Conservation (phyloP, 306 rosid genomes). For the Vigna reflexopilosa region DNA sequence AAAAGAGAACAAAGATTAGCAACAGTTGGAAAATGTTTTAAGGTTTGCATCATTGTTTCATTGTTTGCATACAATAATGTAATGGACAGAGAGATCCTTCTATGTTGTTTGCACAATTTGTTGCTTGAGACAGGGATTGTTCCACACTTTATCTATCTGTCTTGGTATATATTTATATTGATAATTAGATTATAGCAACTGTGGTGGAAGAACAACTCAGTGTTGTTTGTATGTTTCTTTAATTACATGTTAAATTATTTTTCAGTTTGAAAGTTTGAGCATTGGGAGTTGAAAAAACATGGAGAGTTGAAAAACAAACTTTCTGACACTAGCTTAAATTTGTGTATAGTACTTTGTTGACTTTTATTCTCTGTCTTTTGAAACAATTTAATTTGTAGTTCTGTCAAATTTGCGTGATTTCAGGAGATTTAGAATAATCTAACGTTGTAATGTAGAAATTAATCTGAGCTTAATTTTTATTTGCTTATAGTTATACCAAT, state of each 20-base stretch:
- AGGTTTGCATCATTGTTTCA: conserved; percentile 16
- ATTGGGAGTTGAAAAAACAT: conserved; percentile 13
- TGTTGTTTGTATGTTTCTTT: neutral
- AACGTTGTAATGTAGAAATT: neutral
- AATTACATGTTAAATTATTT: neutral
- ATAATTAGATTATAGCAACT: conserved; percentile 15
- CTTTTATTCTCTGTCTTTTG: neutral
- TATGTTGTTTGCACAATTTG: neutral
- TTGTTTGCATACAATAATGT: neutral
- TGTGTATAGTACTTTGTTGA: neutral
- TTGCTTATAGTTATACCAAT: too few species aligned
- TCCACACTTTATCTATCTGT: conserved; percentile 5
- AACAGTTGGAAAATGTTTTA: neutral
- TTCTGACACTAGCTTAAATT: conserved; percentile 33
- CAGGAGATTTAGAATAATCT: conserved; percentile 16
- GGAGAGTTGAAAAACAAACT: conserved; percentile 16
- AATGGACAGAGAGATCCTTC: conserved; percentile 23
- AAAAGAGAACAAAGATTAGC: neutral
- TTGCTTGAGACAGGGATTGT: neutral
- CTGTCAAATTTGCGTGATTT: conserved; percentile 32
- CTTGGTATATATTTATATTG: neutral
- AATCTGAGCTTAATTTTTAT: too few species aligned
- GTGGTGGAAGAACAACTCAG: conserved; percentile 8
- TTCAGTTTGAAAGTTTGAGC: conserved; percentile 27
- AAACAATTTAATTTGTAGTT: neutral